Conservation (phyloP, 78 protist species). For the Thecamonas trahens region DNA sequence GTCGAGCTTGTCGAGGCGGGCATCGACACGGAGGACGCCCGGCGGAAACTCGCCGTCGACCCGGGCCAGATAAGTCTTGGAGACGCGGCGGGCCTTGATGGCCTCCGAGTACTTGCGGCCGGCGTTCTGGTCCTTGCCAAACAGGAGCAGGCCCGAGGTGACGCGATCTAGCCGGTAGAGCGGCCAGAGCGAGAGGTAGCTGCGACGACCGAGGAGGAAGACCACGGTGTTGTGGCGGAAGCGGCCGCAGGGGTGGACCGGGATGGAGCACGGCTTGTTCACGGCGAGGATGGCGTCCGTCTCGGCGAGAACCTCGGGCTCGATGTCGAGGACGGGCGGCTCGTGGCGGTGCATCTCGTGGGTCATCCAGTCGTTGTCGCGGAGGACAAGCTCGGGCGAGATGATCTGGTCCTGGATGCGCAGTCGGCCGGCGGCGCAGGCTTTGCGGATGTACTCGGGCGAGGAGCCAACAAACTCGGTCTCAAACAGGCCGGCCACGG, state of each 20-base stretch:
- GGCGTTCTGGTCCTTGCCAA: conserved; percentile 32
- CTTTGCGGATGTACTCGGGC: conserved; percentile 24
- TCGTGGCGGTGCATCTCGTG: conserved; percentile 82
- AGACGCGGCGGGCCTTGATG: conserved; percentile 8
- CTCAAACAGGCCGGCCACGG: conserved; percentile 40
- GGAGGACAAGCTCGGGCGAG: neutral
- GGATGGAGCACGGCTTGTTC: conserved; percentile 69
- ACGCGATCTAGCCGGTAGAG: conserved; percentile 70
- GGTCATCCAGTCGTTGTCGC: conserved; percentile 20
- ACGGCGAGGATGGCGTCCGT: conserved; percentile 64
- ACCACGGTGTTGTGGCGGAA: conserved; percentile 60
- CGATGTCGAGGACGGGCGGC: conserved; percentile 49
- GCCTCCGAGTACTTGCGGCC: conserved; percentile 5
- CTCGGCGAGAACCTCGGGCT: conserved; percentile 7
- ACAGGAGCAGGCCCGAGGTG: conserved; percentile 67
- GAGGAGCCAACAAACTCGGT: conserved; percentile 30
- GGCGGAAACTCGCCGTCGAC: conserved; percentile 68
- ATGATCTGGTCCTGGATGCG: conserved; percentile 13
- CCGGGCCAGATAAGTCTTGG: conserved; percentile 62
- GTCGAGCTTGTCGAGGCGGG: neutral
- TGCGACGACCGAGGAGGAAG: conserved; percentile 36
- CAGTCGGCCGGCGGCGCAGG: conserved; percentile 42
- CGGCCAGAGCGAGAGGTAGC: neutral
- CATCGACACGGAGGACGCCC: neutral
- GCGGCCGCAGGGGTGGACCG: conserved; percentile 78